phyloP scores from a whole-genome alignment of 139 green algal genomes.

The Diplosphaera chodatii region DNA sequence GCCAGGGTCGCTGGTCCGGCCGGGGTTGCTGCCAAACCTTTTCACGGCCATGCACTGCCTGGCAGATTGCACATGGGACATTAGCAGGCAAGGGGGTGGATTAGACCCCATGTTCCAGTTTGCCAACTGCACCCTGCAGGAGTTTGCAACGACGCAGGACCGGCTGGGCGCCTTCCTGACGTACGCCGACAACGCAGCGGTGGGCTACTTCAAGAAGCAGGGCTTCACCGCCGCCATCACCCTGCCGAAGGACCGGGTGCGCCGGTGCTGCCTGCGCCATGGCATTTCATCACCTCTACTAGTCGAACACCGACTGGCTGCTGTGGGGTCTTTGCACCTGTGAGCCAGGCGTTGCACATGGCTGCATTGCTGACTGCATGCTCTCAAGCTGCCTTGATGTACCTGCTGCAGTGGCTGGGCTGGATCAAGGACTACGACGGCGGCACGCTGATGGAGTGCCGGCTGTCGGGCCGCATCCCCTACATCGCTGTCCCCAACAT shows the following conservation, averaged over 20 bases:
- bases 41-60: no score
- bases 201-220: conserved; percentile 98
- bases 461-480: conserved; percentile 63
- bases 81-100: no score
- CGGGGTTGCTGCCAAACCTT: no score
- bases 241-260: conserved; percentile 47
- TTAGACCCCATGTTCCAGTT: no score
- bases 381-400: neutral
- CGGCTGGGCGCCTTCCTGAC: conserved; percentile 89
- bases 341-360: no score
- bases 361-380: no score
- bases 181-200: conserved; percentile 98
- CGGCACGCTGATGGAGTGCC: conserved; percentile 96
- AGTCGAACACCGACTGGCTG: no score
- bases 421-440: conserved; percentile 99
- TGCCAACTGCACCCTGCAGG: conserved; percentile 13
- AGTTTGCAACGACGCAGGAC: conserved; percentile 72
- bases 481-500: conserved; percentile 54
- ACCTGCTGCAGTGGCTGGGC: conserved; percentile 60
- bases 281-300: no score
- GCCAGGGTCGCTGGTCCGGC: neutral
- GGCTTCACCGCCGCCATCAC: conserved; percentile 86
- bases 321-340: no score
- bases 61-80: no score
- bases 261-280: no score